phyloP scores from a whole-genome alignment of 1,284 basidiomycete species.

The Pterulicium gracile region DNA sequence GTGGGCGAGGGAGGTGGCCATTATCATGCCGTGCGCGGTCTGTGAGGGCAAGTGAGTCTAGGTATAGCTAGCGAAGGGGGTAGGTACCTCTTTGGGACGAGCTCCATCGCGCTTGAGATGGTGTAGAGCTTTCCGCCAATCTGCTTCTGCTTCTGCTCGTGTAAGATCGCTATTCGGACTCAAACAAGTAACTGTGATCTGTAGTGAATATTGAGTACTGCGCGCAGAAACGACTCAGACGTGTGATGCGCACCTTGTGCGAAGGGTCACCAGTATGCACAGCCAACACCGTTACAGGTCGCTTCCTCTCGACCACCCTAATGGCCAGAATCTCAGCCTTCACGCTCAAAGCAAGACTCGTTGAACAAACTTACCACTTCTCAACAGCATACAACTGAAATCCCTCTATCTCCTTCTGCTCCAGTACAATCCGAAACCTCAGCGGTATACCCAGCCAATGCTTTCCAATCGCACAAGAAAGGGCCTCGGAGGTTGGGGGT shows the following conservation, averaged over 20 bases:
- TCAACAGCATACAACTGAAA: slow-evolving; percentile 78
- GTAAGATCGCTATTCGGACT: slow-evolving; percentile 31
- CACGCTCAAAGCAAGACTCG: slow-evolving; percentile 4
- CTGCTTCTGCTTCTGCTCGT: slow-evolving; percentile 32
- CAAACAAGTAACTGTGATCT: slow-evolving; percentile 54
- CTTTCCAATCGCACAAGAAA: slow-evolving; percentile 28
- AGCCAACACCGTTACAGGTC: slow-evolving; percentile 46
- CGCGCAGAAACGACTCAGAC: slow-evolving; percentile 5
- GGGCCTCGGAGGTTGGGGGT: background rate
- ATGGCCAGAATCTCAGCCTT: slow-evolving; percentile 2
- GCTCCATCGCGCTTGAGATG: slow-evolving; percentile 55
- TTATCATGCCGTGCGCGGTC: slow-evolving; percentile 57
- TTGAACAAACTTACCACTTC: slow-evolving; percentile 46
- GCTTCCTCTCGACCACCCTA: slow-evolving; percentile 59
- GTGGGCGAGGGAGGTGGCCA: slow-evolving; percentile 74
- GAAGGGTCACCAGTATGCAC: slow-evolving; percentile 65
- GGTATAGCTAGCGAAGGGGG: slow-evolving; percentile 2
- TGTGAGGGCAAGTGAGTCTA: slow-evolving; percentile 15
- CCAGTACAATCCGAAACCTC: slow-evolving; percentile 15
- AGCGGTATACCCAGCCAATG: slow-evolving; percentile 19
- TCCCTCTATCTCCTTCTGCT: slow-evolving; percentile 27
- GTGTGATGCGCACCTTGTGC: slow-evolving; percentile 38
- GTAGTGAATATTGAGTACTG: slow-evolving; percentile 4
- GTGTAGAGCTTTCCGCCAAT: slow-evolving; percentile 52
- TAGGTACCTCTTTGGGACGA: slow-evolving; percentile 48